phyloP scores from a whole-genome alignment of 371 early-diverging fungal species.

The Lichtheimia hyalospora region DNA sequence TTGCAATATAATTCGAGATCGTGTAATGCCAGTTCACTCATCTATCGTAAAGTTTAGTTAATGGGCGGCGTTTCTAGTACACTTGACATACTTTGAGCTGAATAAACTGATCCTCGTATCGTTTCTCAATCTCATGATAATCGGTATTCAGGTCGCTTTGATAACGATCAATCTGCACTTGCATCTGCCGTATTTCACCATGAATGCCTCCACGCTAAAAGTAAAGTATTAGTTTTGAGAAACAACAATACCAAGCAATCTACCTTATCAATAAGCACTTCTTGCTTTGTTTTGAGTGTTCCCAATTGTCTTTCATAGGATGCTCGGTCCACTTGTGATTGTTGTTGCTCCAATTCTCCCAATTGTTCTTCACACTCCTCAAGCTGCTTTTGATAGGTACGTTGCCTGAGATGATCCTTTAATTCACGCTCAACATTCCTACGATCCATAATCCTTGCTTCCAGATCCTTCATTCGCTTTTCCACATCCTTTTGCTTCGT shows the following conservation, averaged over 20 bases:
- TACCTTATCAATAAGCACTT: slow-evolving; percentile 57
- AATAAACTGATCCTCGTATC: slow-evolving; percentile 67
- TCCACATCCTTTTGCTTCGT: slow-evolving; percentile 15
- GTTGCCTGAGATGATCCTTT: slow-evolving; percentile 66
- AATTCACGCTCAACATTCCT: slow-evolving; percentile 59
- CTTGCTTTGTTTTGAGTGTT: slow-evolving; percentile 43
- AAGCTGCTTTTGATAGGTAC: slow-evolving; percentile 39
- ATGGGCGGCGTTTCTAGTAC: neutral
- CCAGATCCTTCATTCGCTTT: slow-evolving; percentile 36
- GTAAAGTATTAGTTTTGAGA: neutral
- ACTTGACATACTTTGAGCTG: slow-evolving; percentile 54
- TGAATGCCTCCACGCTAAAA: slow-evolving; percentile 66
- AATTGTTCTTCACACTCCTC: slow-evolving; percentile 35
- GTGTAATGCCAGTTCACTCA: slow-evolving; percentile 69
- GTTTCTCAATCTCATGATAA: slow-evolving; percentile 75
- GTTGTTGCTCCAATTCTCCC: slow-evolving; percentile 26
- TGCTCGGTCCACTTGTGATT: slow-evolving; percentile 18
- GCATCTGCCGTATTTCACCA: slow-evolving; percentile 89
- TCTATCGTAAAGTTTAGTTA: slow-evolving; percentile 25
- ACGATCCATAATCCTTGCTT: slow-evolving; percentile 49
- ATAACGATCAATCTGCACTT: slow-evolving; percentile 61
- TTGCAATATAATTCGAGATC: slow-evolving; percentile 90
- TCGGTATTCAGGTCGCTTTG: slow-evolving; percentile 70
- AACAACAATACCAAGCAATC: neutral
- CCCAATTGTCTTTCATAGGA: slow-evolving; percentile 33